Base-by-base conservation (phyloP, 805 yeast species). In the Wickerhamomyces alni region DNA sequence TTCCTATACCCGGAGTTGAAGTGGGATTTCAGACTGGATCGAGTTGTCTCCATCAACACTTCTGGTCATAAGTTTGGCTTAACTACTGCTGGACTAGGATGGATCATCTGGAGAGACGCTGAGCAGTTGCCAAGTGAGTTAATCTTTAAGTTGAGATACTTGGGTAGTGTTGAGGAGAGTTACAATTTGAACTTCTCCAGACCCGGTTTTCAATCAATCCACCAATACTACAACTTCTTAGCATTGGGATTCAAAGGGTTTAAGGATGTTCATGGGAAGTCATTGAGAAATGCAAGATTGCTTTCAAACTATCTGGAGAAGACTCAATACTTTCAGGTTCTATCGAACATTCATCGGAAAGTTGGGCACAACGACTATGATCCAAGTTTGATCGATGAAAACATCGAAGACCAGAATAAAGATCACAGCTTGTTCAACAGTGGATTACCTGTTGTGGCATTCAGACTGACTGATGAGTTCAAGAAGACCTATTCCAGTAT, bases 31-130 rank as follows among this genome's bases (percentile, higher is more conserved):
- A 66, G 79, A 45, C 58, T 83, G 35, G 75, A 76, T 19, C 72
- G 96, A 44, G 97, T 88, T 35, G 77, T 74, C 46, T 80, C 89
- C 24, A 87, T 88, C 64, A 89, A 87, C 66, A 76, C 94, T 10
- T 84, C 95, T 2, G 96, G 96, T 43, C 97, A 88, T 66, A 88
- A 88, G 65, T 88, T 85, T 63, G 97, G 97, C 27, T 68, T 88
- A 36, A 83, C 89, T 24, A 77, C 94, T 19, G 95, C 91, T 10
- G 97, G 97, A 32, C 71, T 86, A 38, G 97, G 97, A 39, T 88
- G 96, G 96, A 78, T 88, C 45, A 63, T 88, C 39, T 89, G 95
- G 87, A 77, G 80, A 58, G 78, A 79, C 57, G 67, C 69, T 32
- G 50, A 65, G 30, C 72, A 70, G 54, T 69, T 88, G 46, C 93